phyloP scores from a whole-genome alignment of 2,329 filamentous ascomycete species.

The Cryphonectria radicalis region DNA sequence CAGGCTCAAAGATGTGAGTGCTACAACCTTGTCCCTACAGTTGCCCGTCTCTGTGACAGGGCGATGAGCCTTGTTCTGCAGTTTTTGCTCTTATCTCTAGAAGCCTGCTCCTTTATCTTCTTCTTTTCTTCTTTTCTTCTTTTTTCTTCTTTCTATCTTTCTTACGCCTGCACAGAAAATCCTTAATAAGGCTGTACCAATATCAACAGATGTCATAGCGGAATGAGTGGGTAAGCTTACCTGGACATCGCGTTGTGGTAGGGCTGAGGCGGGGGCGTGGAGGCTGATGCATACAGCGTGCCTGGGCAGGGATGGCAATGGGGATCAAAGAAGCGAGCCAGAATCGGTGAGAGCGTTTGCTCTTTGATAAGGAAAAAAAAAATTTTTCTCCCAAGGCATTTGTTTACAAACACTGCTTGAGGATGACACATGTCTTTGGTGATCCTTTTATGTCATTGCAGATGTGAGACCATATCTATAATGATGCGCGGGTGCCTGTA shows the following conservation, averaged over 20 bases:
- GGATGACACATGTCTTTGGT: background rate
- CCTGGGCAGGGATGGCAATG: slow-evolving; percentile 4
- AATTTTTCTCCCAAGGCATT: background rate
- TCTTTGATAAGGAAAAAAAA: background rate
- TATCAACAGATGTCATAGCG: background rate
- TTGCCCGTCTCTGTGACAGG: background rate
- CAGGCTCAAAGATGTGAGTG: background rate
- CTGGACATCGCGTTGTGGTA: slow-evolving; percentile 5
- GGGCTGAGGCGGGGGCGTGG: slow-evolving; percentile 16
- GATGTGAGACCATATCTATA: background rate
- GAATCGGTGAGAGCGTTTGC: background rate
- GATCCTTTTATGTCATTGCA: background rate
- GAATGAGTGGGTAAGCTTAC: slow-evolving; percentile 16
- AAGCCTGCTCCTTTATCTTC: background rate
- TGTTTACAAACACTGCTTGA: background rate
- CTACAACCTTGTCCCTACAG: background rate
- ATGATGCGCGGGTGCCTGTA: background rate
- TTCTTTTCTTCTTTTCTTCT: background rate
- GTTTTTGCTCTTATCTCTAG: background rate
- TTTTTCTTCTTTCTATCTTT: background rate
- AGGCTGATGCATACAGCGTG: slow-evolving; percentile 7
- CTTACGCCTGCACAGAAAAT: background rate
- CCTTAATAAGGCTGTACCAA: background rate
- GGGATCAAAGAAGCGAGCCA: background rate
- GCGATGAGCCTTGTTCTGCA: background rate